Conservation (phyloP, 1,139 yeast species). For the Zygosaccharomyces pseudobailii region DNA sequence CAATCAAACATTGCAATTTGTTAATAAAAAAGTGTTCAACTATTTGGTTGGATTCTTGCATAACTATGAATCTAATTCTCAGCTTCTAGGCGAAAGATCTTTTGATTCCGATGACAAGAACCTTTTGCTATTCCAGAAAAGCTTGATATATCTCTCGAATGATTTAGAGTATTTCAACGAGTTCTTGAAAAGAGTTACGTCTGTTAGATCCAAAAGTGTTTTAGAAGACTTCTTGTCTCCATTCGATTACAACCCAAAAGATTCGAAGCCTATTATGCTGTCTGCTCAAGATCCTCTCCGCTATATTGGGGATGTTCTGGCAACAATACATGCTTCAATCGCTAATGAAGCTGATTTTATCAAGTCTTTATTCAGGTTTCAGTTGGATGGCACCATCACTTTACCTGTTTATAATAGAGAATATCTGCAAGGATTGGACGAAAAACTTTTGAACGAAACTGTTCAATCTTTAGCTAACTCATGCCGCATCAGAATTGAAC, state of each 20-base stretch:
- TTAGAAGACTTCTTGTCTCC: conserved; percentile 59
- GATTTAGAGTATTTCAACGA: conserved; percentile 43
- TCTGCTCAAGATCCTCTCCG: conserved; percentile 78
- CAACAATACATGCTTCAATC: conserved; percentile 83
- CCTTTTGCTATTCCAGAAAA: conserved; percentile 29
- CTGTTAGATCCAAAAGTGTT: conserved; percentile 51
- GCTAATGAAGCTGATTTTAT: conserved; percentile 84
- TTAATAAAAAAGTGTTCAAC: conserved; percentile 36
- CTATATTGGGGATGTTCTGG: conserved; percentile 81
- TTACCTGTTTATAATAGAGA: conserved; percentile 28
- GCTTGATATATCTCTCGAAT: conserved; percentile 33
- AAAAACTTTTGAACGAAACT: conserved; percentile 36
- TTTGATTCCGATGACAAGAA: conserved; percentile 22
- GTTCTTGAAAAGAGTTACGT: conserved; percentile 53
- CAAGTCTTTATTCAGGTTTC: conserved; percentile 47
- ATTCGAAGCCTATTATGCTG: conserved; percentile 48
- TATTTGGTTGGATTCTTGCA: conserved; percentile 35
- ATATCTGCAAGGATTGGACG: conserved; percentile 31
- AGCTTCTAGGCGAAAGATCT: conserved; percentile 13
- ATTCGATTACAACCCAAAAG: conserved; percentile 34
- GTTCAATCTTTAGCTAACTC: conserved; percentile 49
- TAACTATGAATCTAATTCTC: conserved; percentile 24
- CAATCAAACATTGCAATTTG: conserved; percentile 37
- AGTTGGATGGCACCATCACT: conserved; percentile 23
- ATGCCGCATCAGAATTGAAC: conserved; percentile 54